These are phyloP conservation scores for Aspergillus olivimuriae DNA, from an alignment of 495 filamentous ascomycete genomes.

Conservation along the genomic window DNA sequence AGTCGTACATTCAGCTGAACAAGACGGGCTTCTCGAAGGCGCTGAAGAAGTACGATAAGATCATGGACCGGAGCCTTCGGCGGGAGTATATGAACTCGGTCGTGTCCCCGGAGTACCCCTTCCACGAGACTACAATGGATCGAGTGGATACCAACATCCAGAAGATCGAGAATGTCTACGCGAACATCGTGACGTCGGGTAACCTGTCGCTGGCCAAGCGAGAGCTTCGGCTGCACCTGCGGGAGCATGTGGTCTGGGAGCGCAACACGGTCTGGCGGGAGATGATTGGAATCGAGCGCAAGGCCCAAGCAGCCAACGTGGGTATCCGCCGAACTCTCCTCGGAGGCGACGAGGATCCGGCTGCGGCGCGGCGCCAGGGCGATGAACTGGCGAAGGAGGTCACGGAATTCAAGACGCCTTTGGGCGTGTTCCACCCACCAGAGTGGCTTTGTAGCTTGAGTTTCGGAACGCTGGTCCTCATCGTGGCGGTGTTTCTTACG, in stretches of 20 bases:
- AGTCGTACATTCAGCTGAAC: conserved; percentile 94
- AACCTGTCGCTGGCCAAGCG: conserved; percentile 66
- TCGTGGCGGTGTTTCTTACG: conserved; percentile 64
- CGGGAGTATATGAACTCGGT: conserved; percentile 63
- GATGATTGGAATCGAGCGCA: conserved; percentile 96
- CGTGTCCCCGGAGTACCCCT: conserved; percentile 71
- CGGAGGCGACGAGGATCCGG: conserved; percentile 64
- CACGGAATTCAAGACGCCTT: conserved; percentile 71
- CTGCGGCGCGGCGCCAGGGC: conserved; percentile 69
- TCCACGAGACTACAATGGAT: conserved; percentile 61
- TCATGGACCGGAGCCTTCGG: conserved; percentile 71
- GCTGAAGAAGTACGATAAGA: conserved; percentile 99
- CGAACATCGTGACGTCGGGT: conserved; percentile 71
- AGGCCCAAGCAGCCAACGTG: conserved; percentile 90
- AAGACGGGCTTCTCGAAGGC: conserved; percentile 93
- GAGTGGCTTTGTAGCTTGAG: conserved; percentile 76
- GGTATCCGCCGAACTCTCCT: conserved; percentile 73
- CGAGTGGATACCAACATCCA: conserved; percentile 63
- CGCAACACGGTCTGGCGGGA: conserved; percentile 98
- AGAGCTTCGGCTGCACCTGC: conserved; percentile 82
- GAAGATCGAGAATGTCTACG: conserved; percentile 72
- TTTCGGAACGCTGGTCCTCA: conserved; percentile 68
- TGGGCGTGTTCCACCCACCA: conserved; percentile 71
- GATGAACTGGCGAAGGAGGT: conserved; percentile 60
- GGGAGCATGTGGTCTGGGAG: conserved; percentile 99